Evolutionary conservation across 2,329 filamentous ascomycete species (phyloP), one percentile per base, ranked within the genome.

Genomic region (Trichoderma atroviride): DNA sequence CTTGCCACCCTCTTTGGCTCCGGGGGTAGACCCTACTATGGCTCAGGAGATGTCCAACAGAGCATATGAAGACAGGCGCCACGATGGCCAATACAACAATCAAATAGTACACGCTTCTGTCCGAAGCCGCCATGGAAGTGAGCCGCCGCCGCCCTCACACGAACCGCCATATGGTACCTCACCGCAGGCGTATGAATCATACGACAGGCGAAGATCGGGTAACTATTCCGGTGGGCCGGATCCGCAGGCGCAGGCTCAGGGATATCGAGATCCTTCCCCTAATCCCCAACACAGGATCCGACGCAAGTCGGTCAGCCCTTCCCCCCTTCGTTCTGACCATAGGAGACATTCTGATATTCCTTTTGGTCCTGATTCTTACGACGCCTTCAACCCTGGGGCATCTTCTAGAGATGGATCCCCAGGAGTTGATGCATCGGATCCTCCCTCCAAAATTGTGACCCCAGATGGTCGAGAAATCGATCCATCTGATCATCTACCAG

Each of bases 401-500:
- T 79, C 81, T 33, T 78, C 77, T 29, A 79, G 76, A 1, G 81
- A 72, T n/a, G 60, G 57, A 5, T 72, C 73, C 11, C 71, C 73
- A 24, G 74, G 74, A 0, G 66, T 66, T 43, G 75, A 84, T 59
- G 83, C 82, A 62, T 81, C 84, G 72, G 87, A 89, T 65, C 80
- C 84, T 0, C 85, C 86, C 63, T 89, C 88, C 10, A 92, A 92
- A 75, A 93, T 94, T 71, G 89, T 94, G 65, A 91, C 88, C 1
- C 86, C 91, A 72, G 91, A 93, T 76, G 92, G 92, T 7, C 86
- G 90, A 68, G 90, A 93, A 74, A 86, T 95, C 68, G 92, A 95
- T 75, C 92, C 92, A 0, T 93, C 91, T 0, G 92, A 95, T 78
- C 92, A 94, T 76, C 83, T 94, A 16, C 92, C 92, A 0, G 87